Evolutionary conservation across 805 yeast genomes (phyloP).

Genomic region (Sungouiozyma ichnusensis): DNA sequence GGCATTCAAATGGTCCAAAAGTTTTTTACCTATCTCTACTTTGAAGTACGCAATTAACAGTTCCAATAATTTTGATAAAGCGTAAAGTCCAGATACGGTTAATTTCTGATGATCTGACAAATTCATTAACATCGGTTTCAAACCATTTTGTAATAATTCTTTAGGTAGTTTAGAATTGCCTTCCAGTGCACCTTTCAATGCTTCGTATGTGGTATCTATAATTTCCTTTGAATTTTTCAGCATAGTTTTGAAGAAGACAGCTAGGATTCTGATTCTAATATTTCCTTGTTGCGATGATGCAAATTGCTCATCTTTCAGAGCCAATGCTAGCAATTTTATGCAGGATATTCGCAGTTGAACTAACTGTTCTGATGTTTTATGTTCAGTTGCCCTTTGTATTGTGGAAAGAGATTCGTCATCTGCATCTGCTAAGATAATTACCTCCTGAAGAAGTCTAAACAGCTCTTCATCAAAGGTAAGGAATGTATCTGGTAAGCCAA

Average conservation of each 20-base stretch:
- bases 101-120: conserved; percentile 86
- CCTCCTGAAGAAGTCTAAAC: conserved; percentile 75
- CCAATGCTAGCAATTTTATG: conserved; percentile 69
- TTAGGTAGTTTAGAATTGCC: conserved; percentile 86
- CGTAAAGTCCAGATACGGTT: conserved; percentile 83
- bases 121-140: conserved; percentile 92
- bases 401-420: conserved; percentile 93
- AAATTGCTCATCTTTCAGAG: conserved; percentile 77
- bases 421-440: conserved; percentile 90
- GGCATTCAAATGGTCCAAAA: conserved; percentile 87
- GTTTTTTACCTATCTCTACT: conserved; percentile 90
- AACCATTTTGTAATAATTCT: conserved; percentile 87
- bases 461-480: conserved; percentile 83
- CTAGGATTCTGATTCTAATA: conserved; percentile 74
- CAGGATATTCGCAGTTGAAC: conserved; percentile 85
- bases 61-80: conserved; percentile 77
- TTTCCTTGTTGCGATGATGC: conserved; percentile 63
- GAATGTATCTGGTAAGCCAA: conserved; percentile 70
- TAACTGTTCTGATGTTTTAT: conserved; percentile 79
- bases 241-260: conserved; percentile 89
- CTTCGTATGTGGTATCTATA: conserved; percentile 88
- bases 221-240: conserved; percentile 77
- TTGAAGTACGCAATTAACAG: conserved; percentile 84
- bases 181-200: conserved; percentile 69
- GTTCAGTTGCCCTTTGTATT: conserved; percentile 75